These are phyloP conservation scores for Pseudogymnoascus sp. DNA, from an alignment of 2,329 filamentous ascomycete species.

Conservation along the genomic window DNA sequence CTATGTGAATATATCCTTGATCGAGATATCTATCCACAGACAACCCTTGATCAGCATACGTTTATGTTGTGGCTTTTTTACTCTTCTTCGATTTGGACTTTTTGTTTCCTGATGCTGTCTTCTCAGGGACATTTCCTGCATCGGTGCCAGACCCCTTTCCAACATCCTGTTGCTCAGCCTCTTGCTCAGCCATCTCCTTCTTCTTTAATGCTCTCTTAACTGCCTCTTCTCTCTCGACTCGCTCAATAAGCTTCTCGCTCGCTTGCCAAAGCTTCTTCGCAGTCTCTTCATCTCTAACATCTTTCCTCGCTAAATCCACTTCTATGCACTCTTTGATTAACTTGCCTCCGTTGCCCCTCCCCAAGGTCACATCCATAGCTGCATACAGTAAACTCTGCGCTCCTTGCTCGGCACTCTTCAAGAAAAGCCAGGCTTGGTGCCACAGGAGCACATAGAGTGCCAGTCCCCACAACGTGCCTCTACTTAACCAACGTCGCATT, in stretches of 20 bases:
- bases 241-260: slow-evolving; percentile 75
- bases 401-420: slow-evolving; percentile 77
- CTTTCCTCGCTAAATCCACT: slow-evolving; percentile 59
- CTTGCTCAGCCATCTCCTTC: slow-evolving; percentile 31
- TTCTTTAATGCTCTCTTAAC: slow-evolving; percentile 34
- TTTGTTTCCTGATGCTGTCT: slow-evolving; percentile 3
- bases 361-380: slow-evolving; percentile 69
- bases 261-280: slow-evolving; percentile 86
- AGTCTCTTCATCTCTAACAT: slow-evolving; percentile 68
- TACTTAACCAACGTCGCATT: slow-evolving; percentile 75
- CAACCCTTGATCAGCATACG: background rate
- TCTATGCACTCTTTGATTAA: slow-evolving; percentile 84
- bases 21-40: background rate
- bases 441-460: slow-evolving; percentile 69
- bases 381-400: slow-evolving; percentile 82
- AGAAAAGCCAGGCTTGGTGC: slow-evolving; percentile 72
- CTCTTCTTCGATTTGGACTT: background rate
- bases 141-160: slow-evolving; percentile 9
- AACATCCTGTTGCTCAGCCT: slow-evolving; percentile 19
- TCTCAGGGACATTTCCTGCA: background rate
- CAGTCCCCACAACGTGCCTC: slow-evolving; percentile 75
- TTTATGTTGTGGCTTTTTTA: background rate
- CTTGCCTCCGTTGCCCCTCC: slow-evolving; percentile 55
- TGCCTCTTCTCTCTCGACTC: slow-evolving; percentile 71
- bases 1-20: background rate